Evolutionary conservation across 1,284 basidiomycete genomes (phyloP), one percentile per base, ranked within the genome.

Genomic region (Cutaneotrichosporon arboriforme): DNA sequence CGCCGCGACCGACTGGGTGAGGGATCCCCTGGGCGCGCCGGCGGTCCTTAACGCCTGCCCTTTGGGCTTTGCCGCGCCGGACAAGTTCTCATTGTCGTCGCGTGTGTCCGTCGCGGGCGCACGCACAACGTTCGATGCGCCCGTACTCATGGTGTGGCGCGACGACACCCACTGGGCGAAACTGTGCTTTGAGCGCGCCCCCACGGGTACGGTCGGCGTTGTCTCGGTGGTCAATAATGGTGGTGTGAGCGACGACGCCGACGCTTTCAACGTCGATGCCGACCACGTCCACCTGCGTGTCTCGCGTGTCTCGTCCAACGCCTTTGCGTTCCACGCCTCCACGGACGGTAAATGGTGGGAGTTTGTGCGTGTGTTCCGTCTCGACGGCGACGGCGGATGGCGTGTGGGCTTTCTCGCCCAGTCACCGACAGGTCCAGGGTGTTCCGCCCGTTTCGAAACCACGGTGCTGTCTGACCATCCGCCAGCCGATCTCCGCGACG

Each of bases 91-190:
- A 12, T 23, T 48, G 3, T 18, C 2, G 21, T 37, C 46, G 15
- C 36, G 36, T 4, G 46, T 48, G 26, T 39, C 37, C 38, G 46
- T 48, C 2, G 26, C 17, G 9, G 21, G 35, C 37, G 3, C 46
- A 12, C 46, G 46, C 12, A 48, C 46, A 8, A 20, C 23, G 2
- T 48, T 48, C 23, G 46, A 48, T 26, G 46, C 36, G 17, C 46
- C 46, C 10, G 37, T 39, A 8, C 46, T 48, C 46, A 39, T 48
- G 36, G 26, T 48, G n/a, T 48, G 46, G 46, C 36, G 35, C n/a
- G 46, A 48, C n/a, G 46, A 48, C 22, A 21, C 2, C 17, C 46
- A 48, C 38, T 48, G 37, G 36, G 46, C 46, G 22, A 48, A 48
- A 15, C 36, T 39, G n/a, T 48, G 46, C 7, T 48, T 48, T 17